Base-by-base conservation (phyloP, 2,329 filamentous ascomycete genomes). In the Didymella exigua region DNA sequence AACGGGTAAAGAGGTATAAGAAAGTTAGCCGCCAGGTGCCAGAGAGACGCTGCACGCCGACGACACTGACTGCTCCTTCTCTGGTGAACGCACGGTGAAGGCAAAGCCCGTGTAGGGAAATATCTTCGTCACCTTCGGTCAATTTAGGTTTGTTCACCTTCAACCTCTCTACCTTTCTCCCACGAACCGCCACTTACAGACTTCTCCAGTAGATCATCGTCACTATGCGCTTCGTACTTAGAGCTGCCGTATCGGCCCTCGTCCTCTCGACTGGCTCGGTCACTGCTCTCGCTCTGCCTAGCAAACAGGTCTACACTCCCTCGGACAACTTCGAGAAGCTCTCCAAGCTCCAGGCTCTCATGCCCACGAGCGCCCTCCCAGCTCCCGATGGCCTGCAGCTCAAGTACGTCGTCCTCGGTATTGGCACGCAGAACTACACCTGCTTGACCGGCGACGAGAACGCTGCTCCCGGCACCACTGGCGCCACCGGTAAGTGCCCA, bases 401-500 rank as follows among this genome's bases (percentile, higher is more conserved):
- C 41, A 78, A 80, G 63, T 78, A 77, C 57, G 70, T 82, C 37
- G 72, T 76, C 18, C 65, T 82, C 26, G 81, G 81, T 31, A 71
- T 80, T 24, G 81, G 81, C 24, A 81, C 78, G n/a, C 80, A 83
- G 59, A 83, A 82, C 73, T 83, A 82, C 63, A 79, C 78, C 24
- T 83, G 81, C 61, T 43, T 61, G 2, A 57, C 49, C 11, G 54
- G 56, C 19, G 66, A 72, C 30, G 60, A 60, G 19, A 65, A 66
- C 21, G 63, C 54, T 27, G 64, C 43, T 44, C 70, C 71, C 33
- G 70, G 62, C 14, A 71, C 71, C 11, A 72, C 70, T 41, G 72
- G 72, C 19, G 72, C 72, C 31, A 18, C 61, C 29, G 72, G 72
- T 74, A 68, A 52, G 68, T 14, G 13, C 21, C 16, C 19, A 4